Evolutionary conservation across 2,329 filamentous ascomycete species (phyloP).

Genomic region (Botrytis hyacinthi): DNA sequence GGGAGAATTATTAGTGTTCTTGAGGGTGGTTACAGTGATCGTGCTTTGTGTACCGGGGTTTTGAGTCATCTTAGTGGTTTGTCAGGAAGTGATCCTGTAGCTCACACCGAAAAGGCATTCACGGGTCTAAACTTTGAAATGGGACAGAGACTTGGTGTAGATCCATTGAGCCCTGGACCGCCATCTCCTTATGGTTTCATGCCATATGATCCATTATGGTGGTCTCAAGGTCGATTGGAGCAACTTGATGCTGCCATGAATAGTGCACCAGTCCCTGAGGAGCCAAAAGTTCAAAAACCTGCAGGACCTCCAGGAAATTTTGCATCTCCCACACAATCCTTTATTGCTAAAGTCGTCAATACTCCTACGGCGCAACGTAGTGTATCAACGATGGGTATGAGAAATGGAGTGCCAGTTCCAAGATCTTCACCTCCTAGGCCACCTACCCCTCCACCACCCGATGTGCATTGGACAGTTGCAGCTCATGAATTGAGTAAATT

Average conservation of each 20-base stretch:
- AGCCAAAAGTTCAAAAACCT: constrained; percentile 51
- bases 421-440: constrained; percentile 43
- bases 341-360: constrained; percentile 70
- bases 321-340: constrained; percentile 84
- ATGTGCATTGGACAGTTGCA: constrained; percentile 83
- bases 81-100: constrained; percentile 52
- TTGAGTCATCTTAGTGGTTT: constrained; percentile 88
- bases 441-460: constrained; percentile 69
- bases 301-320: constrained; percentile 64
- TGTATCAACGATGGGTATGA: constrained; percentile 52
- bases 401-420: constrained; percentile 41
- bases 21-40: constrained; percentile 93
- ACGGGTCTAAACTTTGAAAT: constrained; percentile 58
- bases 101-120: constrained; percentile 41
- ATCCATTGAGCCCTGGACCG: constrained; percentile 20
- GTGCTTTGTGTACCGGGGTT: constrained; percentile 83
- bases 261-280: constrained; percentile 49
- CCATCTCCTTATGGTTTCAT: constrained; percentile 32
- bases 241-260: constrained; percentile 63
- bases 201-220: constrained; percentile 69
- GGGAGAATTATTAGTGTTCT: constrained; percentile 89
- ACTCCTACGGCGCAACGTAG: constrained; percentile 64
- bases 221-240: constrained; percentile 64
- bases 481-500: constrained; percentile 78
- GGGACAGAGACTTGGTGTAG: constrained; percentile 49